phyloP scores from a whole-genome alignment of 148 eudicot species.

The Chenopodium berlandieri region DNA sequence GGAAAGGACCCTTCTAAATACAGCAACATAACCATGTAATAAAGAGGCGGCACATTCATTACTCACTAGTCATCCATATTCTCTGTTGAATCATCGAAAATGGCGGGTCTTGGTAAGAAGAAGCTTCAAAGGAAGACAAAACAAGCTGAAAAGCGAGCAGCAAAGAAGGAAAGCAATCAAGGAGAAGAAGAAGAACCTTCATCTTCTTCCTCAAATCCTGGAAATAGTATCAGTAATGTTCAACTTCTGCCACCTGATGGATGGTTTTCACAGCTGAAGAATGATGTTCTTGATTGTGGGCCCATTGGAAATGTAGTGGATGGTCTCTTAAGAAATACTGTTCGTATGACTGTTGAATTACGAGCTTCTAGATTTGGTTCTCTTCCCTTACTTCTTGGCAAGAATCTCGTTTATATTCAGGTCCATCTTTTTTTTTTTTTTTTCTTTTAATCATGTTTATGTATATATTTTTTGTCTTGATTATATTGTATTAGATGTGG shows the following conservation, averaged over 20 bases:
- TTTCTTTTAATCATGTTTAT: background rate
- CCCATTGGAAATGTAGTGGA: background rate
- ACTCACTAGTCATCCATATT: background rate
- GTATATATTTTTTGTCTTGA: background rate
- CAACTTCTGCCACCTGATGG: background rate
- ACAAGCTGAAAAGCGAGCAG: background rate
- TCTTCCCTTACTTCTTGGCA: conserved; percentile 1
- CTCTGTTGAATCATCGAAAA: background rate
- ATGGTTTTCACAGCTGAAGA: background rate
- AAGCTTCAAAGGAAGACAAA: background rate
- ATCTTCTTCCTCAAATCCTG: background rate
- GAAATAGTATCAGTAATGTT: background rate
- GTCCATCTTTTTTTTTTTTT: background rate
- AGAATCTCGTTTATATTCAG: conserved; percentile 4
- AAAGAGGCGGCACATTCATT: background rate
- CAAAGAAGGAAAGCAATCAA: background rate
- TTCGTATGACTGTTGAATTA: conserved; percentile 5
- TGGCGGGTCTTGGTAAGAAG: conserved; percentile 2
- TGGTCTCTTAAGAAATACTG: conserved; percentile 8
- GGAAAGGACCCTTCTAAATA: too few species aligned
- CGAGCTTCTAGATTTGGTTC: conserved; percentile 1
- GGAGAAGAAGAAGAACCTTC: background rate
- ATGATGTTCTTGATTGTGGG: background rate
- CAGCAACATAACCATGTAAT: too few species aligned
- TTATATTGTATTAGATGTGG: too few species aligned